Conservation (phyloP, 2,329 filamentous ascomycete species). For the Neonectria coccinea region DNA sequence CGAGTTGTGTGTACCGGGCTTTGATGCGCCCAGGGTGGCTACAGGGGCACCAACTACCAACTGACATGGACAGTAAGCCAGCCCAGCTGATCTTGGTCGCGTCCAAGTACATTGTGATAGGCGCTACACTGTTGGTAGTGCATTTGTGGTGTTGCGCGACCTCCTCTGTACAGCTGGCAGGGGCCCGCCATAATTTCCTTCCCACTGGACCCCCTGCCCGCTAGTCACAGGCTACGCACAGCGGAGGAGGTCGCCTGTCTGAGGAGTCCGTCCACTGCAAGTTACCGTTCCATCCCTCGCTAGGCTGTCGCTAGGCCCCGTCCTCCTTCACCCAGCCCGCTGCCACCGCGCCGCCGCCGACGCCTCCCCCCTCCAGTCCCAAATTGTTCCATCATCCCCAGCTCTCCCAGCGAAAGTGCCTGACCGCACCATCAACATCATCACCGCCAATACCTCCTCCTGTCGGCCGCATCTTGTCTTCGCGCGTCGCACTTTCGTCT, state of each 20-base stretch:
- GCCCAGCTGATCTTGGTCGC: neutral
- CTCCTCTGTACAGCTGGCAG: conserved; percentile 6
- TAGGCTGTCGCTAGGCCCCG: conserved; percentile 15
- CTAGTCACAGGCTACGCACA: conserved; percentile 6
- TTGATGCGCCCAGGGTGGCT: neutral
- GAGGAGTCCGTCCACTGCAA: conserved; percentile 17
- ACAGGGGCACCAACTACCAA: neutral
- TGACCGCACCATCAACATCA: conserved; percentile 42
- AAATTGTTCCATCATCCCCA: conserved; percentile 22
- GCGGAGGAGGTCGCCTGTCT: conserved; percentile 15
- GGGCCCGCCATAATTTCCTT: conserved; percentile 8
- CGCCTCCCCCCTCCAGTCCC: conserved; percentile 11
- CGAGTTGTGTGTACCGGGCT: neutral
- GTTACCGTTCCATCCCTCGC: conserved; percentile 12
- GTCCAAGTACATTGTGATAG: neutral
- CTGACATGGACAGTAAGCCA: neutral
- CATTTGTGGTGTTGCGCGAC: neutral
- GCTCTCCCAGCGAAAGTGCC: conserved; percentile 36
- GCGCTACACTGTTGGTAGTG: neutral
- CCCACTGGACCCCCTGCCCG: conserved; percentile 7
- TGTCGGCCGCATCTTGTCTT: conserved; percentile 17
- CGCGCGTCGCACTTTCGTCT: conserved; percentile 17
- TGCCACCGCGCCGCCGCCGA: conserved; percentile 26
- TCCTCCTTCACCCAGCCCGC: conserved; percentile 14
- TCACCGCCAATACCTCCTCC: conserved; percentile 32